Evolutionary conservation across 768 basidiomycete species (phyloP).

Genomic region (Amanita rimosa): DNA sequence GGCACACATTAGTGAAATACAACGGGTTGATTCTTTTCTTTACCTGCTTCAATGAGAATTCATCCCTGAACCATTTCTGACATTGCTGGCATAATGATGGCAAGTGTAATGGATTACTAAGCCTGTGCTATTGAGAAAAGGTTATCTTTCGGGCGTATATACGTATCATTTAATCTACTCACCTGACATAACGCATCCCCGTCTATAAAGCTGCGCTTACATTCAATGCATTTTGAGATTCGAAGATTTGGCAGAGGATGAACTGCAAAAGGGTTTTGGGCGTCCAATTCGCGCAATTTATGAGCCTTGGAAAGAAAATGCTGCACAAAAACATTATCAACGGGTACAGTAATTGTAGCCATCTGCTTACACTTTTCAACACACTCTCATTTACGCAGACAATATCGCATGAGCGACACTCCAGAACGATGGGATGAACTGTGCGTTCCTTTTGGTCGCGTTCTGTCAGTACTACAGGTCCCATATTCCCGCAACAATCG

Average conservation of each 20-base stretch:
- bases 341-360: no score
- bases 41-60: not conserved
- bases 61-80: not conserved
- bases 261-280: not conserved
- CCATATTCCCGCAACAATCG: no score
- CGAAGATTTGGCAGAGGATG: not conserved
- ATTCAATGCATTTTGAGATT: not conserved
- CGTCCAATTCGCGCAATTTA: no score
- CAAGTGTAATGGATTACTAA: not conserved
- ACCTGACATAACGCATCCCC: not conserved
- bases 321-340: no score
- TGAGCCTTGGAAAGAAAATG: not conserved
- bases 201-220: not conserved
- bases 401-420: no score
- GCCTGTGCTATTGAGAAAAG: not conserved
- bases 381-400: no score
- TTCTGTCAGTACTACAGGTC: no score
- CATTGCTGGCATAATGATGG: not conserved
- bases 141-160: not conserved
- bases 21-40: no score
- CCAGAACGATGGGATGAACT: no score
- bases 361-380: no score
- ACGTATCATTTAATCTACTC: not conserved
- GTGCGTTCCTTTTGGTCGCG: no score
- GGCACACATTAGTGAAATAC: not conserved